Base-by-base conservation (phyloP, 441 rosid species). In the Iberis amara region DNA sequence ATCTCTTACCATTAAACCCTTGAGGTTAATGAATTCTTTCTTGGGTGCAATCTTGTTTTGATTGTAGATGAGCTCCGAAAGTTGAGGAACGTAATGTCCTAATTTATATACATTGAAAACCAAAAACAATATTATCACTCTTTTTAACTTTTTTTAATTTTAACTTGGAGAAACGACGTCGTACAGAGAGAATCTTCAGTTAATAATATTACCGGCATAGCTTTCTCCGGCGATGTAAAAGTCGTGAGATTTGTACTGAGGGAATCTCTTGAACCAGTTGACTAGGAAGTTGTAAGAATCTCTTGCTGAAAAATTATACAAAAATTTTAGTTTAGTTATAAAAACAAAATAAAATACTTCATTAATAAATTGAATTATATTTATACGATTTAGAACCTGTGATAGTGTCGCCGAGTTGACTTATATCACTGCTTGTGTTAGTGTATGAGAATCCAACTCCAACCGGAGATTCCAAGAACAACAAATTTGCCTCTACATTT, bases 151-250 rank as follows among this genome's bases (percentile, higher is more conserved):
- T 2, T 9, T 11, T 21, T 33, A 3, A 2, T 59, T 7, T 36
- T 15, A 12, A 30, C 15, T 31, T 15, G n/a, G 13, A 12, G 10
- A 59, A 12, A 36, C 6, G 32, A 39, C 35, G 37, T 45, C 5
- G 45, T 11, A 37, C 14, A 2, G 13, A 37, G 40, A 6, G 40
- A 11, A 37, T 6, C 40, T 11, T 28, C 3, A 18, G 21, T 18
- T 18, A 18, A 18, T 18, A 42, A 14, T 14, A 46, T 55, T 61
- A 86, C 91, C 91, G 40, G 82, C 91, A 27, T 86, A 86, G 81
- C 89, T 86, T 74, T 86, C 91, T 61, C 95, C 95, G 8, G 83
- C 49, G 24, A 83, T 70, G 77, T 70, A 76, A 69, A 83, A 83
- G 4, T 76, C 89, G 47, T 66, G 86, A 15, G 86, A 72, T 62